Evolutionary conservation across 2,329 filamentous ascomycete genomes (phyloP), one percentile per base, ranked within the genome.

Genomic region (Diplocarpon mali): DNA sequence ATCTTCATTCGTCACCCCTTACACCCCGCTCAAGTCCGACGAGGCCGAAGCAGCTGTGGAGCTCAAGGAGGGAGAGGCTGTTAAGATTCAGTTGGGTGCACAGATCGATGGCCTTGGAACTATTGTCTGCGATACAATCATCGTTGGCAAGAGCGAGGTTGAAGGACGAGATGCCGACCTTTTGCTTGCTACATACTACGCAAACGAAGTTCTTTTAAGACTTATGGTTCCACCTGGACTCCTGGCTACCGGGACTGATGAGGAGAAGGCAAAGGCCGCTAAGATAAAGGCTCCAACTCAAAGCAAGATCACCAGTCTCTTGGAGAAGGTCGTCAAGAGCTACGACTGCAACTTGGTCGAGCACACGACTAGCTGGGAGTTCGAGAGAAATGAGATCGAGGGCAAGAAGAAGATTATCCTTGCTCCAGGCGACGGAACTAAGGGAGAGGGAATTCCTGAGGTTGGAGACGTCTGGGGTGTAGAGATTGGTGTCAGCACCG

Each of bases 61-160:
- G 60, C 75, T 98, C 58, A 85, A 95, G 71, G 75, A 82, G 41
- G 84, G 81, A 51, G 92, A 98, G 70, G 70, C 85, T 50, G 76
- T 95, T 69, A 98, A 98, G 78, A 92, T 98, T 65, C 92, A 98
- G 70, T 79, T 98, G n/a, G 92, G 92, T 62, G 92, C 92, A 42
- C 92, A 98, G 71, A 95, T 98, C 53, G 87, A 96, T 69, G 92
- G 92, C 44, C 94, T 96, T 62, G 88, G 87, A 58, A 85, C 90
- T 56, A 95, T 98, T 63, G 85, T 95, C 58, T 95, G 92, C 69
- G 85, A 95, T 68, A 94, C 87, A 48, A 74, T 96, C 56, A 66
- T 95, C 47, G 82, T 93, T 49, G 73, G 78, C 57, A 67, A 75
- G 40, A 69, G 75, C 46, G 73, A 75, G 57, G 69, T 93, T 57